A percentile compares a stretch with the other conserved stretches of the same genome.
phyloP scores from a whole-genome alignment of 148 eudicot species.

The Cornus suecica region DNA sequence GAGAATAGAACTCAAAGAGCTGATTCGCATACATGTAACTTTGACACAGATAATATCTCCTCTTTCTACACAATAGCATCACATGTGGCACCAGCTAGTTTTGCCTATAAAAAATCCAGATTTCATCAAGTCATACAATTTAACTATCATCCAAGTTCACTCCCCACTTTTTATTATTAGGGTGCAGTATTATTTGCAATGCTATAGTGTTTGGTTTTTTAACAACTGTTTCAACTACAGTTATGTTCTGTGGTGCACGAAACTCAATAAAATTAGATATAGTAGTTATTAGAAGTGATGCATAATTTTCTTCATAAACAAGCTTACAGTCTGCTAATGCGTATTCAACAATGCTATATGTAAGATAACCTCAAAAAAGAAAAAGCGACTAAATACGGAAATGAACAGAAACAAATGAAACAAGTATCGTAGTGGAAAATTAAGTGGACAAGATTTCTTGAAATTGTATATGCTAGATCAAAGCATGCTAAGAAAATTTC shows the following conservation, averaged over 20 bases:
- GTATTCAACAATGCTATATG: background rate
- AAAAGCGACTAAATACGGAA: background rate
- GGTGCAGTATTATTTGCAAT: background rate
- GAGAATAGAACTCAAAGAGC: conserved; percentile 1
- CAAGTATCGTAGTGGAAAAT: background rate
- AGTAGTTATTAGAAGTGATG: background rate
- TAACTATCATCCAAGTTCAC: background rate
- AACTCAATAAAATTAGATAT: background rate
- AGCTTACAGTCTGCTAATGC: background rate
- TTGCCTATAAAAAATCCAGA: background rate
- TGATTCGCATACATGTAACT: background rate
- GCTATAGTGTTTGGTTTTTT: background rate
- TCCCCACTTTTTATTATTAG: background rate
- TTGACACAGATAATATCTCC: background rate
- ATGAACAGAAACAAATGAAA: conserved; percentile 1
- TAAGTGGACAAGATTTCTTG: background rate
- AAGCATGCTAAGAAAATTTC: background rate
- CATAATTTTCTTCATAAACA: background rate
- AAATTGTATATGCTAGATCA: background rate
- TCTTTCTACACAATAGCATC: background rate
- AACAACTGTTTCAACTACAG: background rate
- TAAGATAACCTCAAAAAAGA: conserved; percentile 3
- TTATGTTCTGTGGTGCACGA: background rate
- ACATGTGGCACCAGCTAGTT: background rate
- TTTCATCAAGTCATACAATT: background rate